Evolutionary conservation across 768 basidiomycete genomes (phyloP).

Genomic region (Mrakia gelida): DNA sequence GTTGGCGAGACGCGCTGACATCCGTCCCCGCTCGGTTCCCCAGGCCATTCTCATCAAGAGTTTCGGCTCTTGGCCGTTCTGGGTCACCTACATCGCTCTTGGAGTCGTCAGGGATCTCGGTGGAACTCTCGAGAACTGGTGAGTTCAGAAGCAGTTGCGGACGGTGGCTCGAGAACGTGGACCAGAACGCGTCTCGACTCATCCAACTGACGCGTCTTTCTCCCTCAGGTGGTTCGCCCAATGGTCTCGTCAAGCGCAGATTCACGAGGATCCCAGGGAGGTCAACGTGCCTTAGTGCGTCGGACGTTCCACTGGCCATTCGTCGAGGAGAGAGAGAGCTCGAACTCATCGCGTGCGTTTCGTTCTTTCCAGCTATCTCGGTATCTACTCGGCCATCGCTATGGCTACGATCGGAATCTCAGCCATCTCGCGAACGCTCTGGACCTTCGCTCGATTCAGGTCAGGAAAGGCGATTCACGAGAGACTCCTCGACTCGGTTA

Average conservation of each 20-base stretch:
- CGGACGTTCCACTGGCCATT: neutral
- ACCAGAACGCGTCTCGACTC: too few species aligned
- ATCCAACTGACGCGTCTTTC: neutral
- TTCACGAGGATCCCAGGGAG: neutral
- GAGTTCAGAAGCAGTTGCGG: neutral
- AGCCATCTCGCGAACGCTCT: neutral
- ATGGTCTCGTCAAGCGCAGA: neutral
- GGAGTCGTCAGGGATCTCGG: conserved; percentile 39
- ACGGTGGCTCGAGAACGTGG: too few species aligned
- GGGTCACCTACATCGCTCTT: conserved; percentile 39
- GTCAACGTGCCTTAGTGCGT: neutral
- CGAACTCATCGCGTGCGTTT: neutral
- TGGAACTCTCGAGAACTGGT: conserved; percentile 21
- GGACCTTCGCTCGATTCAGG: neutral
- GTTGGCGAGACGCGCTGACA: neutral
- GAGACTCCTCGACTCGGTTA: conserved; percentile 18
- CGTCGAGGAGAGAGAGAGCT: conserved; percentile 12
- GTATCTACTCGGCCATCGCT: neutral
- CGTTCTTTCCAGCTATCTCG: neutral
- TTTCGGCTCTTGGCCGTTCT: conserved; percentile 37
- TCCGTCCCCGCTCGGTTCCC: neutral
- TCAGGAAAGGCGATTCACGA: conserved; percentile 26
- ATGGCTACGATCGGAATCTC: neutral
- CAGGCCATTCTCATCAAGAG: conserved; percentile 28
- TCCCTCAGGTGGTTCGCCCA: neutral